Conservation (phyloP, 257 asterid species). For the Gynochthodes officinalis region DNA sequence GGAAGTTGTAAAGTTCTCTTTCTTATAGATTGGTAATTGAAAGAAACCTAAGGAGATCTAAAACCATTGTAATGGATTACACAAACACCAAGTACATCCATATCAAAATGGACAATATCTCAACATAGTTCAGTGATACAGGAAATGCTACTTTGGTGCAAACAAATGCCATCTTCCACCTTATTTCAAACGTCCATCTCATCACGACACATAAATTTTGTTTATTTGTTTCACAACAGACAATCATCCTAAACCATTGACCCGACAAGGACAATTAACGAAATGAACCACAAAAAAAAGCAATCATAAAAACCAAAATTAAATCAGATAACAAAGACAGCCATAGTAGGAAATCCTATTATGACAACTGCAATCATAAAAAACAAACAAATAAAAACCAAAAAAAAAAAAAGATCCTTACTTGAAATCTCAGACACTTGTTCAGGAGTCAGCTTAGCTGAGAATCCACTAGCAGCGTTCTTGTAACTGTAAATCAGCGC, state of each 20-base stretch:
- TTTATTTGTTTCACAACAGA: neutral
- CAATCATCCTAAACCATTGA: neutral
- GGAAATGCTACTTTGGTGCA: neutral
- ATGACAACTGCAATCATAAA: too few relatives aligned
- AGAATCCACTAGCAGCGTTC: conserved; percentile 88
- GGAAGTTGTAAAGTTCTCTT: neutral
- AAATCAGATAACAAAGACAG: neutral
- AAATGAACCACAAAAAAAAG: neutral
- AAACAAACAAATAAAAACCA: neutral
- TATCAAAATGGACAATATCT: neutral
- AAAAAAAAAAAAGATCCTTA: conserved; percentile 35
- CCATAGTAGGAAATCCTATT: neutral
- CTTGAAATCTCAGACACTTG: conserved; percentile 69
- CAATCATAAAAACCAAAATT: neutral
- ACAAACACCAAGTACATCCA: neutral
- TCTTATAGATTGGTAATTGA: neutral
- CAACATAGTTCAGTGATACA: too few relatives aligned
- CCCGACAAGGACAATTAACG: neutral
- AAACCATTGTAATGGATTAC: neutral
- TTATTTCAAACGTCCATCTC: neutral
- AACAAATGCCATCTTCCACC: neutral
- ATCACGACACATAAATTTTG: neutral
- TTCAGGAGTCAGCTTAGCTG: conserved; percentile 83
- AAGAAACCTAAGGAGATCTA: neutral
- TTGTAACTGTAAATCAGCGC: conserved; percentile 74